phyloP scores from a whole-genome alignment of 208 protist species.

The Polymyxa betae region DNA sequence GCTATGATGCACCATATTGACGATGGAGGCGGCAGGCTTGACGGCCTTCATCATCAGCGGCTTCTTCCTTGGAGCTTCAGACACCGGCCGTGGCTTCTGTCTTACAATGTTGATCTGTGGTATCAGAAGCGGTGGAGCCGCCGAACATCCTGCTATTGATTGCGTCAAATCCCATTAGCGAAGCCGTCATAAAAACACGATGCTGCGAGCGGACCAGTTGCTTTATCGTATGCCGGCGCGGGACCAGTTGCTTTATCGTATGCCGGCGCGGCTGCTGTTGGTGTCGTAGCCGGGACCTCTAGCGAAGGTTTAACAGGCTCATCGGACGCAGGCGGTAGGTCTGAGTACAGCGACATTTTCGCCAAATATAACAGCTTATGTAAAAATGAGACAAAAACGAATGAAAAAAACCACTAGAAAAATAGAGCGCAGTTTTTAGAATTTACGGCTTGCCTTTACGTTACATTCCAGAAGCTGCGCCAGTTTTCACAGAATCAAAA shows the following conservation, averaged over 20 bases:
- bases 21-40: neutral
- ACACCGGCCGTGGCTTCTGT: neutral
- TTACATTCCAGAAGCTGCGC: too few species aligned
- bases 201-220: neutral
- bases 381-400: too few species aligned
- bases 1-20: neutral
- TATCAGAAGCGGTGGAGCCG: neutral
- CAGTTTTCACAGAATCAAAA: too few species aligned
- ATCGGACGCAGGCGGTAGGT: slow-evolving; percentile 37
- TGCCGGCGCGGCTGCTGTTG: neutral
- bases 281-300: neutral
- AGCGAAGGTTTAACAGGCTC: too few species aligned
- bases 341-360: slow-evolving; percentile 33
- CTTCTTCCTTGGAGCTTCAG: slow-evolving; percentile 26
- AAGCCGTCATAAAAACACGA: neutral
- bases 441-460: too few species aligned
- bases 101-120: slow-evolving; percentile 17
- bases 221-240: neutral
- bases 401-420: too few species aligned
- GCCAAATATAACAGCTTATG: too few species aligned
- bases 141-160: neutral
- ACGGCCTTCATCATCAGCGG: slow-evolving; percentile 26
- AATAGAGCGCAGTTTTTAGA: too few species aligned
- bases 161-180: neutral
- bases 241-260: neutral